Evolutionary conservation across 495 filamentous ascomycete genomes (phyloP), one percentile per base, ranked within the genome.

Genomic region (Neurospora hispaniola): DNA sequence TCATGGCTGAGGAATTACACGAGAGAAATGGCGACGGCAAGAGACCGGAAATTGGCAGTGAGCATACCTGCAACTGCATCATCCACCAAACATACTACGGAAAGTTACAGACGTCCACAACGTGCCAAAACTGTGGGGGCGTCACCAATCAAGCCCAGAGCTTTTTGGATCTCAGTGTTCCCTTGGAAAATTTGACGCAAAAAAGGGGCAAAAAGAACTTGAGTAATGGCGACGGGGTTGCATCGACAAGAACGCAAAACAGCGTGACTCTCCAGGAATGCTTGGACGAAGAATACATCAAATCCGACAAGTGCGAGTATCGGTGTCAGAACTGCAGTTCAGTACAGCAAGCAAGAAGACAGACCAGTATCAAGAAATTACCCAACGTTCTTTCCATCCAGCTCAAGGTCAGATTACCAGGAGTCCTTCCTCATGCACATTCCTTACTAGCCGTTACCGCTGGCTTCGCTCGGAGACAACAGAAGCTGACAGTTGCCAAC

Each of bases 381-480:
- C 93, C 94, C 0, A 92, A 93, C 35, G 93, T 97, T 31, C 82
- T 97, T n/a, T 91, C 92, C 71, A 94, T 98, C 79, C 94, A 97
- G 76, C 84, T 98, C 40, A 97, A 97, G 89, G 93, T 94, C 81
- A 48, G 82, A 71, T 14, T 41, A 9, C n/a, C 12, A 18, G 18
- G 41, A 43, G n/a, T 11, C 44, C 14, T 41, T 43, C 11, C 12
- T 16, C 14, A 46, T 27, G 3, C 70, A 7, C n/a, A 10, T 6
- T 41, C 18, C 35, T 70, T 38, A 12, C 72, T 73, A 14, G 74
- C 31, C 41, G 43, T 35, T 66, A 5, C 14, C 54, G 14, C 14
- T 18, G 27, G 20, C 48, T 35, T 66, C 35, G 12, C 7, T 70
- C 16, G 23, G 48, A 59, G 48, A 20, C 48, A 54, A 27, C 66